These are phyloP conservation scores for Peniophora sp. DNA, from an alignment of 1,284 basidiomycete species.

Conservation along the genomic window DNA sequence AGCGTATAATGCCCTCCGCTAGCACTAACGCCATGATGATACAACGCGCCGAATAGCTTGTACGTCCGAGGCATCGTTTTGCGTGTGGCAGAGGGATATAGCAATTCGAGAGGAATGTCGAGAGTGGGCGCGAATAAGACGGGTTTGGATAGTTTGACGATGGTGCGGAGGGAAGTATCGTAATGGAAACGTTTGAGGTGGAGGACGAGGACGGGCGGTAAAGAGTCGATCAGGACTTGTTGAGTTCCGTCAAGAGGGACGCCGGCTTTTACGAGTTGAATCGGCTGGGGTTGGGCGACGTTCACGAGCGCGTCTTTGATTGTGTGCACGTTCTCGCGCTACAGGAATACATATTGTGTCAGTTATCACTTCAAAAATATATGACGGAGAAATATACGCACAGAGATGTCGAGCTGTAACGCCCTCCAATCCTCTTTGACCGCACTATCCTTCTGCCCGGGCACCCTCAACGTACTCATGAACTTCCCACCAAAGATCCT, in stretches of 20 bases:
- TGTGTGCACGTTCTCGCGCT: constrained; percentile 67
- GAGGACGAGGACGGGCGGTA: constrained; percentile 83
- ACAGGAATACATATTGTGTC: too few species aligned
- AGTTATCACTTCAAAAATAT: not conserved
- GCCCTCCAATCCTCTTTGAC: constrained; percentile 92
- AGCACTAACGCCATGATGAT: constrained; percentile 90
- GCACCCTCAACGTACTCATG: constrained; percentile 78
- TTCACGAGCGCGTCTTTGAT: constrained; percentile 81
- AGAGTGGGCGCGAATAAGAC: constrained; percentile 76
- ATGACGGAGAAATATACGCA: constrained; percentile 19
- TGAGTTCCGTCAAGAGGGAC: constrained; percentile 77
- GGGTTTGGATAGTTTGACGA: constrained; percentile 82
- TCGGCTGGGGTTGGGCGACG: constrained; percentile 76
- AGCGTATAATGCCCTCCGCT: constrained; percentile 96
- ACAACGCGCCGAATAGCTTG: constrained; percentile 85
- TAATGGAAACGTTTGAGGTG: constrained; percentile 94
- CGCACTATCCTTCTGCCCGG: constrained; percentile 81
- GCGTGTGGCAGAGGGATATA: constrained; percentile 45
- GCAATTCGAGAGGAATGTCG: constrained; percentile 66
- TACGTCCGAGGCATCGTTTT: constrained; percentile 54
- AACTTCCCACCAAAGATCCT: constrained; percentile 92
- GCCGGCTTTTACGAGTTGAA: constrained; percentile 66
- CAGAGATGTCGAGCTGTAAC: constrained; percentile 85
- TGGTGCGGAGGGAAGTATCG: constrained; percentile 71
- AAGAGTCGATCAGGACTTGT: constrained; percentile 78